phyloP scores from a whole-genome alignment of 129 eudicot genomes.

The Artemisia argyi region DNA sequence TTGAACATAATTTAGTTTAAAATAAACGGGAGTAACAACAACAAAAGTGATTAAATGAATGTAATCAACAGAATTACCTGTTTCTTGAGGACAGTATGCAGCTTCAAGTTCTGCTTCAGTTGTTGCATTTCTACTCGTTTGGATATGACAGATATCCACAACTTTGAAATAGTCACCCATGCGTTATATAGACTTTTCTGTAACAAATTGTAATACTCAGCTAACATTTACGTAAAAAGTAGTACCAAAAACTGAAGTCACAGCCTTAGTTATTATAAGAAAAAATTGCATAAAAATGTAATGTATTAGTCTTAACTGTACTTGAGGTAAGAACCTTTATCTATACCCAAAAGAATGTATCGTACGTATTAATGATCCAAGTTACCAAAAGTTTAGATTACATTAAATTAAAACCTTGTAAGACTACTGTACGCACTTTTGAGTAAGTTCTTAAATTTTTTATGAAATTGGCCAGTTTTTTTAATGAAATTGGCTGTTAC shows the following conservation, averaged over 20 bases:
- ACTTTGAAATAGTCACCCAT: constrained; percentile 50
- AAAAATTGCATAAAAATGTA: too few relatives aligned
- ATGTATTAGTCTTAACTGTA: too few relatives aligned
- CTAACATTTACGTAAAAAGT: not conserved
- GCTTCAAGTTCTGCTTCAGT: constrained; percentile 35
- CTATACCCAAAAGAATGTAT: too few relatives aligned
- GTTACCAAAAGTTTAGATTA: too few relatives aligned
- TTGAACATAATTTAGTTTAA: too few relatives aligned
- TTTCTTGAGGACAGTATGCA: constrained; percentile 29
- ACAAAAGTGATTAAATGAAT: not conserved
- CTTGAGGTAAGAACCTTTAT: too few relatives aligned
- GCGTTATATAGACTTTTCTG: constrained; percentile 73
- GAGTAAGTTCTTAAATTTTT: too few relatives aligned
- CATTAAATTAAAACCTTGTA: too few relatives aligned
- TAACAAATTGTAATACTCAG: constrained; percentile 14
- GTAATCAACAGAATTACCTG: constrained; percentile 19
- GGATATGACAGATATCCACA: constrained; percentile 43
- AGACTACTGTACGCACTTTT: too few relatives aligned
- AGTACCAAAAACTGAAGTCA: not conserved
- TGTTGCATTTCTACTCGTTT: constrained; percentile 48
- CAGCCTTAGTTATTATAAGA: not conserved
- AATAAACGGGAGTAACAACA: not conserved
- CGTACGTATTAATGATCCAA: too few relatives aligned
- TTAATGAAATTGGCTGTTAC: constrained; percentile 25
- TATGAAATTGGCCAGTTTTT: too few relatives aligned